Conservation (phyloP, 257 asterid genomes). For the Capsicum pubescens region DNA sequence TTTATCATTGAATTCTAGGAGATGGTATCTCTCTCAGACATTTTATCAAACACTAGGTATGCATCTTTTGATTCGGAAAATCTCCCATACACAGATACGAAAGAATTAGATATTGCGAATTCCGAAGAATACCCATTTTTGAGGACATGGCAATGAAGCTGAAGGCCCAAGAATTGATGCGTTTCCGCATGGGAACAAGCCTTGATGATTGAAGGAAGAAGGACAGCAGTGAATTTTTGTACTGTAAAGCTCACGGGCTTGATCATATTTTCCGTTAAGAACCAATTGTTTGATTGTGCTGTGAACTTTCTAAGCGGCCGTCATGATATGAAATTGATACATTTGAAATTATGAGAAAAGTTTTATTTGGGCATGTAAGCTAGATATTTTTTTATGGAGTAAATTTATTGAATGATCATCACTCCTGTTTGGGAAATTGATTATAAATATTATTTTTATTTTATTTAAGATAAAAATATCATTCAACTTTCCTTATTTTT, state of each 20-base stretch:
- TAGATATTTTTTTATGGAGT: too few species aligned
- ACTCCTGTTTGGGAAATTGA: too few species aligned
- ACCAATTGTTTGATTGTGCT: conserved; percentile 46
- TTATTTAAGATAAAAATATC: too few species aligned
- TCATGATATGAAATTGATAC: too few species aligned
- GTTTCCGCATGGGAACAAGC: conserved; percentile 49
- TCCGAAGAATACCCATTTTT: conserved; percentile 64
- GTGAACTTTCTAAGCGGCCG: conserved; percentile 7
- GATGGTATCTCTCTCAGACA: conserved; percentile 58
- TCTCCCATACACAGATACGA: conserved; percentile 63
- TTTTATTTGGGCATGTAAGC: too few species aligned
- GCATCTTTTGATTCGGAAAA: conserved; percentile 41
- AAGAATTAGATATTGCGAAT: conserved; percentile 58
- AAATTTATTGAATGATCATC: too few species aligned
- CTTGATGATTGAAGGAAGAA: conserved; percentile 71
- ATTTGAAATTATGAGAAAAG: too few species aligned
- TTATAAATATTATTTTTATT: too few species aligned
- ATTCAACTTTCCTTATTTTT: too few species aligned
- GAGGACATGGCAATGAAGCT: conserved; percentile 58
- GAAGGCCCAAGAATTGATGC: conserved; percentile 46
- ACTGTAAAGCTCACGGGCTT: conserved; percentile 55
- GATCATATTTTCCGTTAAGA: conserved; percentile 42
- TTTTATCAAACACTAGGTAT: conserved; percentile 59
- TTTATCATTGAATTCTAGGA: conserved; percentile 73
- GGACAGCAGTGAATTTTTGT: conserved; percentile 54